Evolutionary conservation across 108 stramenopile genomes (phyloP).

Genomic region (Skeletonema potamos): DNA sequence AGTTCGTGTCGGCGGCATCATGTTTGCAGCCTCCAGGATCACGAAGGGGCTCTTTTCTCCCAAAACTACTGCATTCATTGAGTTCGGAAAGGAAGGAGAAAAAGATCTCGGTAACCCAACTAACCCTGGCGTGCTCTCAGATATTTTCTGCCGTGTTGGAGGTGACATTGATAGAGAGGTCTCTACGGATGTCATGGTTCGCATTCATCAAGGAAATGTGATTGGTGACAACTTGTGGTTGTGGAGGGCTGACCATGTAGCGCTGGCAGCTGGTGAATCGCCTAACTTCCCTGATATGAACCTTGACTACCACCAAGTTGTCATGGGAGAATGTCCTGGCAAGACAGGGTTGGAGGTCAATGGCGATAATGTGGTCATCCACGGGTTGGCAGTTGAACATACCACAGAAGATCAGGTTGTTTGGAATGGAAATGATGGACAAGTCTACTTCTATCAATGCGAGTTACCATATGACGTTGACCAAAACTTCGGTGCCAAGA

Average conservation of each 20-base stretch:
- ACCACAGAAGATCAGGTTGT: constrained; percentile 63
- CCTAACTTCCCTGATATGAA: constrained; percentile 46
- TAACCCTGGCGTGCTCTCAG: constrained; percentile 71
- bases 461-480: constrained; percentile 79
- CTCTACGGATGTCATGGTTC: constrained; percentile 62
- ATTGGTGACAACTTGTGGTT: constrained; percentile 86
- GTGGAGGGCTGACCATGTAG: constrained; percentile 85
- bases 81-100: constrained; percentile 52
- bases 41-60: background rate
- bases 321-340: constrained; percentile 43
- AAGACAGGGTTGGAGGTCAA: constrained; percentile 42
- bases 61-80: constrained; percentile 43
- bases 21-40: constrained; percentile 67
- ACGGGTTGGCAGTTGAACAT: constrained; percentile 82
- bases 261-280: constrained; percentile 41
- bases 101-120: constrained; percentile 48
- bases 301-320: constrained; percentile 49
- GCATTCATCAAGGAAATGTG: constrained; percentile 59
- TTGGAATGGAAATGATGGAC: constrained; percentile 75
- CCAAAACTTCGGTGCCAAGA: constrained; percentile 19
- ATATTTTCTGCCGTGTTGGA: constrained; percentile 85
- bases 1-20: constrained; percentile 75
- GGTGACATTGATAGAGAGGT: constrained; percentile 53
- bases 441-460: constrained; percentile 72
- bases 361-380: constrained; percentile 46